phyloP scores from a whole-genome alignment of 2,329 filamentous ascomycete species.

The Fusarium pilosicola region DNA sequence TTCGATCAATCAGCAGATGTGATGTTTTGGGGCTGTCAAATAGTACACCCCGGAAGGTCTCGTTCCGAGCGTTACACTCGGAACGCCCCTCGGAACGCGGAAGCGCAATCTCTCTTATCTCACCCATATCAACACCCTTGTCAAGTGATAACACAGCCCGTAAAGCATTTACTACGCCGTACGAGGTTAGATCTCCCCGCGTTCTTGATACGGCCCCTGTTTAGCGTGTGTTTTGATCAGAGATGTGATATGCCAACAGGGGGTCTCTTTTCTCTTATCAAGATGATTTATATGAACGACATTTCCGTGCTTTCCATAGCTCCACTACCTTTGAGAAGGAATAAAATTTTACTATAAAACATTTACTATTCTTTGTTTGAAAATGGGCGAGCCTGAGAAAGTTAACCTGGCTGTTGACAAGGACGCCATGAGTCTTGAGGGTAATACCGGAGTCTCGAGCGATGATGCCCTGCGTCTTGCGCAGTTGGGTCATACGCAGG shows the following conservation, averaged over 20 bases:
- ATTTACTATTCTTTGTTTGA: not conserved
- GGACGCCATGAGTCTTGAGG: not conserved
- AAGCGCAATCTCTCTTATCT: not conserved
- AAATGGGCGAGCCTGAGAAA: not conserved
- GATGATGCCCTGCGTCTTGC: slow-evolving; percentile 40
- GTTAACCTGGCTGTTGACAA: slow-evolving; percentile 2
- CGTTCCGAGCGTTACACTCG: not conserved
- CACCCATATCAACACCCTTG: not conserved
- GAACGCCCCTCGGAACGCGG: slow-evolving; percentile 12
- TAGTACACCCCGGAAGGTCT: not conserved
- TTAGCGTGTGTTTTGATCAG: not conserved
- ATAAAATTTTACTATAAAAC: not conserved
- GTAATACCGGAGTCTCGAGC: not conserved
- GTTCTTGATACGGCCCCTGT: slow-evolving; percentile 18
- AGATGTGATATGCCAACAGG: not conserved
- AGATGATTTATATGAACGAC: not conserved
- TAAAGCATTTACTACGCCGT: not conserved
- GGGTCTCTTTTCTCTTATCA: not conserved
- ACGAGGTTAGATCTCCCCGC: not conserved
- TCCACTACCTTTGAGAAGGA: not conserved
- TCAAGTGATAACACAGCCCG: not conserved
- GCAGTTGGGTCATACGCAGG: slow-evolving; percentile 44
- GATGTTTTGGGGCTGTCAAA: not conserved
- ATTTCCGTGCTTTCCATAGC: not conserved
- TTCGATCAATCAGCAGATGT: not conserved